Conservation (phyloP, 345 rosid genomes). For the Rhizophora mangle region DNA sequence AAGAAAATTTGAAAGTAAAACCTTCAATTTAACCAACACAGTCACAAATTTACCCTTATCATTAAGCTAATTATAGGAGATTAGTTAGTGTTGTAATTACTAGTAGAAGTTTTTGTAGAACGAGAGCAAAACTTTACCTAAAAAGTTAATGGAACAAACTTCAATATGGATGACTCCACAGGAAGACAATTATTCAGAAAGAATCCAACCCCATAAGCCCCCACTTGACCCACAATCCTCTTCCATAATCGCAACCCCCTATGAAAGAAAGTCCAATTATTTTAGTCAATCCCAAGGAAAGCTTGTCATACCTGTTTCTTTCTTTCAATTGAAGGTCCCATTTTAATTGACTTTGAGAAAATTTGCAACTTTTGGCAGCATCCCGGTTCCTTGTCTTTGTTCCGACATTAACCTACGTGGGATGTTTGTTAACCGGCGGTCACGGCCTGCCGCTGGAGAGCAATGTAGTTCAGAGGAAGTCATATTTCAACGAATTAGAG, state of each 20-base stretch:
- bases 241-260: constrained; percentile 52
- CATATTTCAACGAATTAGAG: constrained; percentile 35
- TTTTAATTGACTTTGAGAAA: constrained; percentile 16
- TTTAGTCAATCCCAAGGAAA: constrained; percentile 35
- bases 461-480: constrained; percentile 32
- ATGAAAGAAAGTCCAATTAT: constrained; percentile 39
- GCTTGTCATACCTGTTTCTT: constrained; percentile 6
- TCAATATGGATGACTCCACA: neutral
- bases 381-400: constrained; percentile 27
- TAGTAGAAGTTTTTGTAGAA: too few species aligned
- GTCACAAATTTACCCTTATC: too few species aligned
- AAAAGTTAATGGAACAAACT: constrained; percentile 9
- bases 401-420: constrained; percentile 23
- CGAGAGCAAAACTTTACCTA: too few species aligned
- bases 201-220: constrained; percentile 18
- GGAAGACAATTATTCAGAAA: constrained; percentile 4
- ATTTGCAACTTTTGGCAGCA: constrained; percentile 24
- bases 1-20: too few species aligned
- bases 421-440: constrained; percentile 16
- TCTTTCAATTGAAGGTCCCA: constrained; percentile 9
- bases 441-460: neutral
- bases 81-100: too few species aligned
- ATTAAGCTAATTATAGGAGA: too few species aligned
- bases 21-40: too few species aligned
- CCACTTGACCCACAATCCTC: constrained; percentile 27